Conservation (phyloP, 163 green algal species). For the Scenedesmus sp. region DNA sequence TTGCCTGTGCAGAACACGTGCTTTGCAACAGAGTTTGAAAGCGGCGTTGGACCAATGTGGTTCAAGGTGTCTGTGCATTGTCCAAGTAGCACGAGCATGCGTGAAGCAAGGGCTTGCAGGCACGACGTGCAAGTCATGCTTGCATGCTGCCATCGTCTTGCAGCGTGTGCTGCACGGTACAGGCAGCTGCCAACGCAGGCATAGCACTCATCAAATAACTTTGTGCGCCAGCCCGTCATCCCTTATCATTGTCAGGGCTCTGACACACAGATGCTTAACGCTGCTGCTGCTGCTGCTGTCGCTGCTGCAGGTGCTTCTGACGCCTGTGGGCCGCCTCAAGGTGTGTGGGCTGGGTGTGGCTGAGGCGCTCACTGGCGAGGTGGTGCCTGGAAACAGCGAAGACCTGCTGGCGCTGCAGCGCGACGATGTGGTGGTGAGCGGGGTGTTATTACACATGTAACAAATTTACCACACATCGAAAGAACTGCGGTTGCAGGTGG, state of each 20-base stretch:
- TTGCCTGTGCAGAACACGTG: too few relatives aligned
- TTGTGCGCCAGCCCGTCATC: not conserved
- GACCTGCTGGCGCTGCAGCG: constrained; percentile 67
- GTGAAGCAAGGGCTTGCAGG: not conserved
- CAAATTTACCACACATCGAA: not conserved
- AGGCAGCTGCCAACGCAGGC: not conserved
- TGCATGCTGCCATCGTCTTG: too few relatives aligned
- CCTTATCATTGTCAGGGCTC: too few relatives aligned
- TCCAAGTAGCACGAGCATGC: too few relatives aligned
- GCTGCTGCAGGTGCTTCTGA: constrained; percentile 77
- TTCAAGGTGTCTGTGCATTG: too few relatives aligned
- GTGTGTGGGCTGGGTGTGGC: constrained; percentile 75
- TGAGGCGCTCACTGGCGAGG: constrained; percentile 74
- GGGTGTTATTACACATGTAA: not conserved
- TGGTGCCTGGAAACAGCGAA: constrained; percentile 43
- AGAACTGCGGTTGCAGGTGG: not conserved
- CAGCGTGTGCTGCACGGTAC: too few relatives aligned
- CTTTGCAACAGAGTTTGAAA: too few relatives aligned
- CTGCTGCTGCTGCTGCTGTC: not conserved
- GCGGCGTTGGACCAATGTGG: not conserved
- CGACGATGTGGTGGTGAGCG: constrained; percentile 69
- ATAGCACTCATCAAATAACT: too few relatives aligned
- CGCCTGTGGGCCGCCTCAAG: constrained; percentile 71
- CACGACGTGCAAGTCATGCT: not conserved
- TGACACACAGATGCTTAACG: too few relatives aligned